These are phyloP conservation scores for Saturnispora zaruensis DNA, from an alignment of 805 yeast species.

Conservation along the genomic window DNA sequence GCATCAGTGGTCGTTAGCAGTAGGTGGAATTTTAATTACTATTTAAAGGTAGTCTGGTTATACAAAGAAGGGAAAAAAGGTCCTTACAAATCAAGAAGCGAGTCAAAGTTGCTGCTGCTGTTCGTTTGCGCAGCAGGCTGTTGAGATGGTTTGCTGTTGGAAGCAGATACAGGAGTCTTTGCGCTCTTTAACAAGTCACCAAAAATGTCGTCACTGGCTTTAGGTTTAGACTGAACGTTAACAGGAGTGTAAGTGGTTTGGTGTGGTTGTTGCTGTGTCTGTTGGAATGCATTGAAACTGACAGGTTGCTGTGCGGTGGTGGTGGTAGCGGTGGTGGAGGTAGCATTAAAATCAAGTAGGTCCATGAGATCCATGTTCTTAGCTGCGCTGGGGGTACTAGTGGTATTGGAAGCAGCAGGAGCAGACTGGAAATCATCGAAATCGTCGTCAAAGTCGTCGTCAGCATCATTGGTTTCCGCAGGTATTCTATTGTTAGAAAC, in stretches of 20 bases:
- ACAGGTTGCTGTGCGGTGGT: slow-evolving; percentile 3
- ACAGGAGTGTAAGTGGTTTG: slow-evolving; percentile 16
- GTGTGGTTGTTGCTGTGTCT: slow-evolving; percentile 20
- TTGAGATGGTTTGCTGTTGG: neutral
- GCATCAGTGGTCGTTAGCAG: neutral
- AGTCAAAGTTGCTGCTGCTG: slow-evolving; percentile 4
- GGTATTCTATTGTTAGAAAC: slow-evolving; percentile 13
- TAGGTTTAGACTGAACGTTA: slow-evolving; percentile 32
- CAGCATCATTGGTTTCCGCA: slow-evolving; percentile 31
- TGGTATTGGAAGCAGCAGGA: slow-evolving; percentile 13
- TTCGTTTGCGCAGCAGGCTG: too few relatives aligned
- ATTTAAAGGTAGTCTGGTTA: neutral
- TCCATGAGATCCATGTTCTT: slow-evolving; percentile 24
- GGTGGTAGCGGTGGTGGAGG: slow-evolving; percentile 3
- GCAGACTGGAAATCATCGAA: slow-evolving; percentile 76
- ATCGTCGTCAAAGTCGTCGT: slow-evolving; percentile 53
- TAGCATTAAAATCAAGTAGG: neutral
- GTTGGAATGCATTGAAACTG: neutral
- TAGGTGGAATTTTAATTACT: neutral
- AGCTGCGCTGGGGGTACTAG: slow-evolving; percentile 15
- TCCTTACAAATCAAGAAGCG: slow-evolving; percentile 10
- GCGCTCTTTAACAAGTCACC: slow-evolving; percentile 64
- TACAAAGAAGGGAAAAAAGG: neutral
- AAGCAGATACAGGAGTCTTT: slow-evolving; percentile 25
- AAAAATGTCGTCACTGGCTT: slow-evolving; percentile 48